phyloP scores from a whole-genome alignment of 2,329 filamentous ascomycete genomes.

The Cladosporium phlei region DNA sequence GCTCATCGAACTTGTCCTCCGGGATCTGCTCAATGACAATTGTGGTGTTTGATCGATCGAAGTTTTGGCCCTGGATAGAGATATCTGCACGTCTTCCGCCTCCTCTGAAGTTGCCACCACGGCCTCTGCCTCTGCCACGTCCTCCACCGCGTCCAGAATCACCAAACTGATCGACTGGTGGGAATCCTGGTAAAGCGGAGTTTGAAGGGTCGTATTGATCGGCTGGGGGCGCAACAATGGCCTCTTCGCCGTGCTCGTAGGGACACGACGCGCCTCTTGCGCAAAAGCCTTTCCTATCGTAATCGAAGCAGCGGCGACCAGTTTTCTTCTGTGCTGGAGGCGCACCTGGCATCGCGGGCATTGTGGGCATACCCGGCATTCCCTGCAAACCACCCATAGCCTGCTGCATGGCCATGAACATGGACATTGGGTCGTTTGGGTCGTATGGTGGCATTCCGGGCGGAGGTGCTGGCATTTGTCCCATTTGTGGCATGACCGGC shows the following conservation, averaged over 20 bases:
- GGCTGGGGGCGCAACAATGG: conserved; percentile 40
- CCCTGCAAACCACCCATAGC: conserved; percentile 44
- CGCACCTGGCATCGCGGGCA: conserved; percentile 31
- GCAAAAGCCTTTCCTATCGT: conserved; percentile 69
- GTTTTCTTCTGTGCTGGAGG: conserved; percentile 10
- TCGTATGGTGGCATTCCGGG: conserved; percentile 52
- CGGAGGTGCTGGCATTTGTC: conserved; percentile 34
- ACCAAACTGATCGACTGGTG: conserved; percentile 15
- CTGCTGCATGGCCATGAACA: conserved; percentile 59
- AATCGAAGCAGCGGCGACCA: conserved; percentile 58
- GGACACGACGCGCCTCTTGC: conserved; percentile 61
- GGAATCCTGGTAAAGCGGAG: conserved; percentile 36
- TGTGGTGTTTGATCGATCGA: conserved; percentile 59
- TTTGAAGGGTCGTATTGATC: conserved; percentile 58
- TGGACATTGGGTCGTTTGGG: conserved; percentile 57
- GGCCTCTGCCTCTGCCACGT: conserved; percentile 33
- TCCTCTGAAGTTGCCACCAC: conserved; percentile 27
- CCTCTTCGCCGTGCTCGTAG: conserved; percentile 62
- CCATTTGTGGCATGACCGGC: conserved; percentile 14
- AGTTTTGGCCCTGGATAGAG: conserved; percentile 59
- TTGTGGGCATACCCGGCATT: conserved; percentile 42
- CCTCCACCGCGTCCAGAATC: conserved; percentile 39
- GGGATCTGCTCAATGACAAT: conserved; percentile 77
- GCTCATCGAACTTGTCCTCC: conserved; percentile 62
- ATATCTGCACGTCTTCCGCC: conserved; percentile 52